Percentiles rank a stretch among this genome's conserved stretches.
Evolutionary conservation across 1,284 basidiomycete species (phyloP).

Genomic region (Apiotrichum domesticum): DNA sequence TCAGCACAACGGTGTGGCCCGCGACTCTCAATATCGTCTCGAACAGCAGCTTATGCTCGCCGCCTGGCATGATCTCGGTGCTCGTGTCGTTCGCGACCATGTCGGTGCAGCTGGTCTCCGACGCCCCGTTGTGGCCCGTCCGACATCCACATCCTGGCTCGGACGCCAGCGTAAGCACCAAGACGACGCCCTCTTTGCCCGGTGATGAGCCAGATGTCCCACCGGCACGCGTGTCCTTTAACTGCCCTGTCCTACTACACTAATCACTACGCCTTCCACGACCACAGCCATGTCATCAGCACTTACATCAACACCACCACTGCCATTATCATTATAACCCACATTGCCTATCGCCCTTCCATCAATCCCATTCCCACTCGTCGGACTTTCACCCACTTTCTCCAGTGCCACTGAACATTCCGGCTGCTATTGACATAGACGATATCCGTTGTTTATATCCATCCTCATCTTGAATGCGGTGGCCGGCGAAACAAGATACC

Average conservation of each 20-base stretch:
- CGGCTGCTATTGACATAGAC: too few relatives aligned
- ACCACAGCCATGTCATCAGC: too few relatives aligned
- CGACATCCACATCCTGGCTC: conserved; percentile 56
- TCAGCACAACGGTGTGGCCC: conserved; percentile 6
- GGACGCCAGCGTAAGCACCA: conserved; percentile 55
- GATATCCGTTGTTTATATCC: too few relatives aligned
- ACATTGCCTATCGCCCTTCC: too few relatives aligned
- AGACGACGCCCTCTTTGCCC: conserved; percentile 26
- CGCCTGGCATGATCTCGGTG: conserved; percentile 63
- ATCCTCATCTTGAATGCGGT: too few relatives aligned
- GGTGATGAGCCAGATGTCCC: conserved; percentile 14
- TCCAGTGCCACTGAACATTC: too few relatives aligned
- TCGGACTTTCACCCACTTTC: too few relatives aligned
- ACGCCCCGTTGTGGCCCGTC: conserved; percentile 43
- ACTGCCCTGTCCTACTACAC: too few relatives aligned
- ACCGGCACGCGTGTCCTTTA: conserved; percentile 3
- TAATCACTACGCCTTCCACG: too few relatives aligned
- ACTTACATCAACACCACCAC: too few relatives aligned
- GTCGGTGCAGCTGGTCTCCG: conserved; percentile 20
- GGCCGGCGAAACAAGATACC: too few relatives aligned
- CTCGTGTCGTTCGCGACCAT: conserved; percentile 56
- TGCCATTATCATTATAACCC: too few relatives aligned
- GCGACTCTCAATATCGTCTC: conserved; percentile 54
- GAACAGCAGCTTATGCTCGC: conserved; percentile 77
- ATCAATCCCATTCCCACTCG: neutral